Conservation (phyloP, 2,329 filamentous ascomycete genomes). For the Acrocalymma vagum region DNA sequence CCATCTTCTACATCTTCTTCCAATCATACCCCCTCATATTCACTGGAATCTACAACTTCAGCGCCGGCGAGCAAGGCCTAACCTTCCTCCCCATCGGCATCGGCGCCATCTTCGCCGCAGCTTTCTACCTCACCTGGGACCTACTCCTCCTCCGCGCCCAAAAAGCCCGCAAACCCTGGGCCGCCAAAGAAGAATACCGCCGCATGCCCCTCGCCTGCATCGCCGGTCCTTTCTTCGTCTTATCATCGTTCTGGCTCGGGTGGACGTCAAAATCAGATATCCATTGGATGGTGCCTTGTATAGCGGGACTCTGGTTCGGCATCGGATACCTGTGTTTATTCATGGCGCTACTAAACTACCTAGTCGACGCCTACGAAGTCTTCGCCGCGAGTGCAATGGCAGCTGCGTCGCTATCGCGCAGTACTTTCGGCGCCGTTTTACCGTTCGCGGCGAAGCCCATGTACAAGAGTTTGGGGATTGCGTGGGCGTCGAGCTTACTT, state of each 20-base stretch:
- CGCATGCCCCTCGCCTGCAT: constrained; percentile 76
- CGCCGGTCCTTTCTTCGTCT: constrained; percentile 68
- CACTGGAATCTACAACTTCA: constrained; percentile 67
- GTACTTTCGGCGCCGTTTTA: constrained; percentile 73
- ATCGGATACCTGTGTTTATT: constrained; percentile 59
- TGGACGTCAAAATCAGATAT: constrained; percentile 49
- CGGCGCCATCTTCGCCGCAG: constrained; percentile 67
- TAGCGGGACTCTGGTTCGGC: constrained; percentile 54
- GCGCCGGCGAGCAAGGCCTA: constrained; percentile 70
- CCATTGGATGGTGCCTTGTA: constrained; percentile 55
- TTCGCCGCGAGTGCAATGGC: constrained; percentile 82
- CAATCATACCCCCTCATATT: constrained; percentile 77
- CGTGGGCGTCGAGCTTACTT: constrained; percentile 68
- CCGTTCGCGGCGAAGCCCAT: constrained; percentile 61
- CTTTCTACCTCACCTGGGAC: constrained; percentile 73
- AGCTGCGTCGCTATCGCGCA: constrained; percentile 82
- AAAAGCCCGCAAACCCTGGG: constrained; percentile 61
- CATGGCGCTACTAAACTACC: constrained; percentile 68
- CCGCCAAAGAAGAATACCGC: constrained; percentile 69
- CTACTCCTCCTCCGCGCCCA: constrained; percentile 63
- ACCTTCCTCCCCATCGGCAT: constrained; percentile 74
- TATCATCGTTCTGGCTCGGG: constrained; percentile 53
- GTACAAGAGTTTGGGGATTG: constrained; percentile 73
- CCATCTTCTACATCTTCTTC: constrained; percentile 77
- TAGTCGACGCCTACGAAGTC: constrained; percentile 71